A percentile compares a stretch with the other conserved stretches of the same genome.
phyloP scores from a whole-genome alignment of 2,329 filamentous ascomycete genomes.

The Bimuria novae-zelandiae region DNA sequence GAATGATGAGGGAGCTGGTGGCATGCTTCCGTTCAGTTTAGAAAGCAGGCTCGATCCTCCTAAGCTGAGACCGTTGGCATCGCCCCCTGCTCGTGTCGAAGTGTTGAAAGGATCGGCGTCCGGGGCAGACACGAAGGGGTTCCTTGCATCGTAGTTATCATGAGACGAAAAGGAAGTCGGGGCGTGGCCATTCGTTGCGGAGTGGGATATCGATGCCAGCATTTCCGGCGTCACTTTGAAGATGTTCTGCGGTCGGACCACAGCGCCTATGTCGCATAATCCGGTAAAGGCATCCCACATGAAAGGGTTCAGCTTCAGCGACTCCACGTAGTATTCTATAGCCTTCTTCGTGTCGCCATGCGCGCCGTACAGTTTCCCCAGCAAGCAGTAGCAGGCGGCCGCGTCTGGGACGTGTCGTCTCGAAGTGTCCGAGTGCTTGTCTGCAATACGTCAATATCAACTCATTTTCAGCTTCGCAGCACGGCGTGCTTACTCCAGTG shows the following conservation, averaged over 20 bases:
- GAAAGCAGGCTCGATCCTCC: slow-evolving; percentile 47
- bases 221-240: slow-evolving; percentile 76
- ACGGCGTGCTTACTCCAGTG: slow-evolving; percentile 68
- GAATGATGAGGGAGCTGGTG: slow-evolving; percentile 21
- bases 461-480: neutral
- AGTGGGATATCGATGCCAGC: slow-evolving; percentile 52
- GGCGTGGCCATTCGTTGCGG: slow-evolving; percentile 27
- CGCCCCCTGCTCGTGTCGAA: slow-evolving; percentile 34
- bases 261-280: slow-evolving; percentile 81
- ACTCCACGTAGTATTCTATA: slow-evolving; percentile 83
- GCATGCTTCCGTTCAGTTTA: slow-evolving; percentile 51
- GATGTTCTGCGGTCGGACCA: slow-evolving; percentile 80
- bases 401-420: slow-evolving; percentile 80
- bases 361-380: slow-evolving; percentile 84
- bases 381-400: slow-evolving; percentile 77
- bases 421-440: slow-evolving; percentile 74
- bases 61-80: slow-evolving; percentile 38
- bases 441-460: slow-evolving; percentile 41
- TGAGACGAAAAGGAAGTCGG: slow-evolving; percentile 17
- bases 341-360: slow-evolving; percentile 82
- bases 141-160: slow-evolving; percentile 27
- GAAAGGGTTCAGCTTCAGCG: slow-evolving; percentile 88
- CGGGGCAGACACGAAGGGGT: slow-evolving; percentile 43
- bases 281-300: slow-evolving; percentile 97
- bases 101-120: slow-evolving; percentile 53